phyloP scores from a whole-genome alignment of 192 early-diverging fungal genomes.

The Phycomyces nitens region DNA sequence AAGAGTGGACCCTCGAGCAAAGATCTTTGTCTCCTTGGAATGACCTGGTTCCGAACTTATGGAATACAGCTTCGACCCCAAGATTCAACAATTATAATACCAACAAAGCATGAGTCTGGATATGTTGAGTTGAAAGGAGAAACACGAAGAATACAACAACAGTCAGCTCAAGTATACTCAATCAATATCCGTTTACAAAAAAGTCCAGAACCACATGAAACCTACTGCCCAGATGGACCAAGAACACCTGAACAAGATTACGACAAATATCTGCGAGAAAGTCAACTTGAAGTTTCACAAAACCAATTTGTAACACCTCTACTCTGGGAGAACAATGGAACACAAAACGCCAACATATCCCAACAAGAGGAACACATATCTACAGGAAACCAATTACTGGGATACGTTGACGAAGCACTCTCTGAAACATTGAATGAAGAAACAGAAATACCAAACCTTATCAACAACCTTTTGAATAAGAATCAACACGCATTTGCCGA shows the following conservation, averaged over 20 bases:
- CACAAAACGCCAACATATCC: too few relatives aligned
- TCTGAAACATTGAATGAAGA: background rate
- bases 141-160: background rate
- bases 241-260: too few relatives aligned
- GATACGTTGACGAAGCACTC: background rate
- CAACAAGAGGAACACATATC: too few relatives aligned
- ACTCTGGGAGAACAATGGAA: too few relatives aligned
- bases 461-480: background rate
- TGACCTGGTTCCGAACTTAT: background rate
- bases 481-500: background rate
- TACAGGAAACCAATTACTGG: too few relatives aligned
- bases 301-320: too few relatives aligned
- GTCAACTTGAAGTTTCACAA: too few relatives aligned
- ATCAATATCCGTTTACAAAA: background rate
- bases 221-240: too few relatives aligned
- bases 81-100: background rate
- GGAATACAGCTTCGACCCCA: background rate
- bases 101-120: background rate
- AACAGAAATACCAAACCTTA: background rate
- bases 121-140: background rate
- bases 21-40: too few relatives aligned
- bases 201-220: too few relatives aligned
- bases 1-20: background rate
- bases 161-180: background rate
- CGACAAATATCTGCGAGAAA: too few relatives aligned